phyloP scores from a whole-genome alignment of 73 alveolate species.

The Paramecium bursaria region DNA sequence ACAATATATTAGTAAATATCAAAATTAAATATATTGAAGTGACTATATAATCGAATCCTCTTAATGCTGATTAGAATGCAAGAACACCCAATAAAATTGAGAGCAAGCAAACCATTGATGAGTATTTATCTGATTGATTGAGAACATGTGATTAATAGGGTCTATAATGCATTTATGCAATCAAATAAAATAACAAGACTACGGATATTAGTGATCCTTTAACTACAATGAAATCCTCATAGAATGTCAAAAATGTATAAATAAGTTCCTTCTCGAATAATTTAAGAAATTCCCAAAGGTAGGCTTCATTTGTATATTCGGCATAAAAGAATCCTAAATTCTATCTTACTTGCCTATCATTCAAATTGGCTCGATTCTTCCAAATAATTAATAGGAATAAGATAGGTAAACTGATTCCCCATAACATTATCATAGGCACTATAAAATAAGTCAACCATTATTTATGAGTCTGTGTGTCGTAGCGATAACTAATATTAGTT shows the following conservation, averaged over 20 bases:
- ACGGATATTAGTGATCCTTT: conserved; percentile 43
- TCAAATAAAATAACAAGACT: conserved; percentile 35
- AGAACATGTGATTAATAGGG: background rate
- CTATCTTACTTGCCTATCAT: background rate
- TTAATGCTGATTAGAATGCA: background rate
- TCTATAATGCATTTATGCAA: conserved; percentile 25
- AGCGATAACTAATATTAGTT: conserved; percentile 38
- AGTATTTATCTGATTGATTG: conserved; percentile 26
- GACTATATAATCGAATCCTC: background rate
- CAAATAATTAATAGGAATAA: conserved; percentile 33
- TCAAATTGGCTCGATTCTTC: background rate
- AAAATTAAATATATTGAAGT: background rate
- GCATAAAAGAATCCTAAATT: conserved; percentile 32
- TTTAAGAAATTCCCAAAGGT: conserved; percentile 56
- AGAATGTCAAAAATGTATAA: conserved; percentile 1
- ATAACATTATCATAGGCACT: conserved; percentile 34
- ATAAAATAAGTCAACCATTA: conserved; percentile 49
- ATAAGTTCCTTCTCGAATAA: conserved; percentile 35
- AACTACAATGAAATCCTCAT: conserved; percentile 29
- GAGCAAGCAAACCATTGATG: conserved; percentile 24
- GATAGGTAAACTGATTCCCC: conserved; percentile 12
- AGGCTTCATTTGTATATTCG: conserved; percentile 14
- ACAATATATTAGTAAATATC: conserved; percentile 11
- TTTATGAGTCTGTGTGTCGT: background rate
- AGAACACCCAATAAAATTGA: conserved; percentile 28